Percentiles rank a stretch among this genome's conserved stretches.
Evolutionary conservation across 2,329 filamentous ascomycete genomes (phyloP).

Genomic region (Ascochyta viciae-villosae): DNA sequence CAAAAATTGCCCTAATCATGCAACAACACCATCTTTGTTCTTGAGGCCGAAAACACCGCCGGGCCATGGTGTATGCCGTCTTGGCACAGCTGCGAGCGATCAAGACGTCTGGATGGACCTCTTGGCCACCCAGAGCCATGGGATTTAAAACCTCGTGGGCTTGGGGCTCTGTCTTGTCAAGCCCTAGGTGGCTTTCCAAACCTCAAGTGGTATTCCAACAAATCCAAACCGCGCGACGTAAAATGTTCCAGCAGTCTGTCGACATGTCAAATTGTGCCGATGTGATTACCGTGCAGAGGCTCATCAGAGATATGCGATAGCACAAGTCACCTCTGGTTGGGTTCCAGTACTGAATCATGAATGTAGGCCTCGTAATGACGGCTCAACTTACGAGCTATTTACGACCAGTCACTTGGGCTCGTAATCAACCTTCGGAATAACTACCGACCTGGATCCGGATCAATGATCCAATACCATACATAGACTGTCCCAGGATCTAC

Average conservation of each 20-base stretch:
- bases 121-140: background rate
- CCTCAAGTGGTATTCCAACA: background rate
- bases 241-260: background rate
- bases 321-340: background rate
- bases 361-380: background rate
- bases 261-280: background rate
- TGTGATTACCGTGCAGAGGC: background rate
- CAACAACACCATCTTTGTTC: background rate
- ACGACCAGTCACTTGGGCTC: background rate
- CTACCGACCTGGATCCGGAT: background rate
- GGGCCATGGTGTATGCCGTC: background rate
- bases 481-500: background rate
- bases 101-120: background rate
- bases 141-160: background rate
- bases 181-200: background rate
- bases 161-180: background rate
- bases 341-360: background rate
- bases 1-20: background rate
- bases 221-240: background rate
- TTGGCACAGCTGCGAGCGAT: constrained; percentile 4
- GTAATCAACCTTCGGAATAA: background rate
- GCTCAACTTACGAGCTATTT: background rate
- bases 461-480: background rate
- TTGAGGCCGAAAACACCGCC: background rate
- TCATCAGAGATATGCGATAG: background rate